These are phyloP conservation scores for Daldinia decipiens DNA, from an alignment of 495 filamentous ascomycete species.

Conservation along the genomic window DNA sequence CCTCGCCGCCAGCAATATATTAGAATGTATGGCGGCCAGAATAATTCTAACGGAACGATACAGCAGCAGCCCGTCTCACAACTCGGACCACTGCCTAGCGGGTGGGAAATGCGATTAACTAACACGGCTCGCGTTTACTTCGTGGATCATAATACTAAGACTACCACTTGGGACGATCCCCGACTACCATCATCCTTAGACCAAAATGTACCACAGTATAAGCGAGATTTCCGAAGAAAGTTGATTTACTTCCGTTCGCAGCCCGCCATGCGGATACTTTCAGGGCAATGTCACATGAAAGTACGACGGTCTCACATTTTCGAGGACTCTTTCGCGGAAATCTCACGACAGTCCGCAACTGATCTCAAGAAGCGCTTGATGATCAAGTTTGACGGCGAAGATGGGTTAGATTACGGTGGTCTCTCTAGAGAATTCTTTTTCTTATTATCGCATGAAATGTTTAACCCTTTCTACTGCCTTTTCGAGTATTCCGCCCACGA, in stretches of 20 bases:
- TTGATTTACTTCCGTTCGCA: conserved; percentile 99
- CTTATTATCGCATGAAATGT: conserved; percentile 99
- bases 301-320: conserved; percentile 96
- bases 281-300: conserved; percentile 98
- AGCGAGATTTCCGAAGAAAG: conserved; percentile 97
- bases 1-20: conserved; percentile 98
- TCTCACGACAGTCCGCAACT: conserved; percentile 94
- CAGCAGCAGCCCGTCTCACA: conserved; percentile 98
- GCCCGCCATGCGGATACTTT: conserved; percentile 92
- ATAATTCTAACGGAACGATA: conserved; percentile 82
- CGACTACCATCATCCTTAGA: conserved; percentile 94
- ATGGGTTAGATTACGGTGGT: conserved; percentile 97
- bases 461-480: conserved; percentile 99
- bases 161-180: conserved; percentile 99
- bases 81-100: conserved; percentile 93
- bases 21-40: conserved; percentile 90
- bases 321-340: conserved; percentile 98
- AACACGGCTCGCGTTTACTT: conserved; percentile 99
- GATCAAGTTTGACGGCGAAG: conserved; percentile 99
- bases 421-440: conserved; percentile 99
- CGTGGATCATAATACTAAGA: conserved; percentile 99
- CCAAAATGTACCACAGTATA: conserved; percentile 99
- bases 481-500: conserved; percentile 99
- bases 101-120: conserved; percentile 99
- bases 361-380: conserved; percentile 98